A percentile compares a stretch with the other conserved stretches of the same genome.
phyloP scores from a whole-genome alignment of 1,284 basidiomycete species.

The Fomitiporia mediterranea region DNA sequence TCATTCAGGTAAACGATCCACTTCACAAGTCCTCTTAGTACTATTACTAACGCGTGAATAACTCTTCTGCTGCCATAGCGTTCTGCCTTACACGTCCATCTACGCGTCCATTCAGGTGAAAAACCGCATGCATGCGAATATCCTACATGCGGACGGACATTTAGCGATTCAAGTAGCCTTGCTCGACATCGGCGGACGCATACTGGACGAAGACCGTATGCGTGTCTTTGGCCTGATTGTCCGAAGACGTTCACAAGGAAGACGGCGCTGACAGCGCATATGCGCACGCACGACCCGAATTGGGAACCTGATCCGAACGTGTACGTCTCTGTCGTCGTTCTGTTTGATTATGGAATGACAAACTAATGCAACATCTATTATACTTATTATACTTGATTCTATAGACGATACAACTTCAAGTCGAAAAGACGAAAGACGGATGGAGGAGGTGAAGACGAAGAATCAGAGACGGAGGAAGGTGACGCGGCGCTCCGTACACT shows the following conservation, averaged over 20 bases:
- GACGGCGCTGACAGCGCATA: slow-evolving; percentile 75
- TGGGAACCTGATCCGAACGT: slow-evolving; percentile 78
- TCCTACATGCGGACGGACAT: slow-evolving; percentile 77
- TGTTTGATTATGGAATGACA: slow-evolving; percentile 3
- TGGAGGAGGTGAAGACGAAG: slow-evolving; percentile 44
- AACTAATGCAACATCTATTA: too few species aligned
- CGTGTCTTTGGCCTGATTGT: slow-evolving; percentile 73
- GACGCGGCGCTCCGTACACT: slow-evolving; percentile 68
- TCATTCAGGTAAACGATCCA: slow-evolving; percentile 83
- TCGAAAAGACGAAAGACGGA: slow-evolving; percentile 57
- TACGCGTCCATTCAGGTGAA: slow-evolving; percentile 84
- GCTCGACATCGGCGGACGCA: slow-evolving; percentile 86
- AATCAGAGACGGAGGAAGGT: too few species aligned
- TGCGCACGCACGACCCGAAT: slow-evolving; percentile 75
- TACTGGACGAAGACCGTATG: slow-evolving; percentile 77
- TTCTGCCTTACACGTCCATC: slow-evolving; percentile 82
- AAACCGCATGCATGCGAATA: slow-evolving; percentile 86
- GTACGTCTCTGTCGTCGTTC: slow-evolving; percentile 40
- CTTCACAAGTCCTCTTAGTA: too few species aligned
- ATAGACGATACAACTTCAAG: slow-evolving; percentile 71
- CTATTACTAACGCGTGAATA: too few species aligned
- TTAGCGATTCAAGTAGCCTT: slow-evolving; percentile 84
- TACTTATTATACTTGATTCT: slow-evolving; percentile 22
- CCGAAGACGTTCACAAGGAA: slow-evolving; percentile 82
- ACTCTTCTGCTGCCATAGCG: too few species aligned